phyloP scores from a whole-genome alignment of 768 basidiomycete species.

The Trametes sanguinea region DNA sequence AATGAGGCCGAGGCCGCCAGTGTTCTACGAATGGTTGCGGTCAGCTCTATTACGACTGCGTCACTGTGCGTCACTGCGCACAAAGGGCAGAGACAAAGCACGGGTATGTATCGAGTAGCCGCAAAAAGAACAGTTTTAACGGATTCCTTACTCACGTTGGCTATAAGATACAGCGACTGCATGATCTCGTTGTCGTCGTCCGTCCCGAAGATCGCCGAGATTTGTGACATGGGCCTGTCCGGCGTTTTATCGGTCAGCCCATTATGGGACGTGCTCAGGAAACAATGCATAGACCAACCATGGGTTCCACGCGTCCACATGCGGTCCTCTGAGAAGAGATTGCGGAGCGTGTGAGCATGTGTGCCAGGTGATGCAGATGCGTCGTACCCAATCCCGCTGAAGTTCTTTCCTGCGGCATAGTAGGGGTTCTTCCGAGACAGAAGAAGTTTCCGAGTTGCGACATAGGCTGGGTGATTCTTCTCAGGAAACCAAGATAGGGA shows the following conservation, averaged over 20 bases:
- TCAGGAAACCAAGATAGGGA: conserved; percentile 78
- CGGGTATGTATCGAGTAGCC: background rate
- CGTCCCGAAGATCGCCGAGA: conserved; percentile 72
- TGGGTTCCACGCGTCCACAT: conserved; percentile 70
- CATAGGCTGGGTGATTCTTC: conserved; percentile 56
- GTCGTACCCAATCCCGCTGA: conserved; percentile 69
- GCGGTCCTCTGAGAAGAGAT: conserved; percentile 57
- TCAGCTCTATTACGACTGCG: conserved; percentile 5
- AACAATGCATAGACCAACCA: conserved; percentile 43
- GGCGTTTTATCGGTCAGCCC: background rate
- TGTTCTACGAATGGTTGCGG: conserved; percentile 50
- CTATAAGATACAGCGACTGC: conserved; percentile 60
- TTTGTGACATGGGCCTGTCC: conserved; percentile 76
- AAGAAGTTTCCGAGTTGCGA: conserved; percentile 62
- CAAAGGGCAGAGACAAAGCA: background rate
- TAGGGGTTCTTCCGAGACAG: conserved; percentile 72
- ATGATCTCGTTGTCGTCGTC: conserved; percentile 72
- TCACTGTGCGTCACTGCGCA: background rate
- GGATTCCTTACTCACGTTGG: conserved; percentile 52
- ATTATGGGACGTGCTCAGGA: background rate
- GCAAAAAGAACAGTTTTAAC: background rate
- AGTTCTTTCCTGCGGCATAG: conserved; percentile 59
- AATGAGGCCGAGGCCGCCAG: conserved; percentile 71
- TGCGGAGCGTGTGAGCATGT: background rate
- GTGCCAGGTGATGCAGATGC: background rate